These are phyloP conservation scores for Primulina tabacum DNA, from an alignment of 257 asterid species.

Conservation along the genomic window DNA sequence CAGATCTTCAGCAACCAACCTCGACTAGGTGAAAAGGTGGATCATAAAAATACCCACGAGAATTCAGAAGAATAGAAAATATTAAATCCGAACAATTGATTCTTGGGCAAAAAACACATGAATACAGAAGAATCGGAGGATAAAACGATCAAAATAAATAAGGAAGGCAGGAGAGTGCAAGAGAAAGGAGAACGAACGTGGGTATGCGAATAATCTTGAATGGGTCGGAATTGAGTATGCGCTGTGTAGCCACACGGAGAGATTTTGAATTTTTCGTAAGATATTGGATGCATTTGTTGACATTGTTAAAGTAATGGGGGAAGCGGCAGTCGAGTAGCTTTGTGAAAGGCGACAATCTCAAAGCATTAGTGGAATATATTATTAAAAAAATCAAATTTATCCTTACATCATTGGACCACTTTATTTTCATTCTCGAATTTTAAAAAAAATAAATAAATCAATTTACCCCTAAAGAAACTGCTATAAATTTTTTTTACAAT, in stretches of 20 bases:
- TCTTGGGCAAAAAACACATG: background rate
- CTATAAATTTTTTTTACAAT: too few species aligned
- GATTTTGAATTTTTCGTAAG: background rate
- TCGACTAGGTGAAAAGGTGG: slow-evolving; percentile 25
- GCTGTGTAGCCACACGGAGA: background rate
- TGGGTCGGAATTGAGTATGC: background rate
- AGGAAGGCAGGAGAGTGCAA: background rate
- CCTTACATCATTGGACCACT: too few species aligned
- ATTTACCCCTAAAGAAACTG: too few species aligned
- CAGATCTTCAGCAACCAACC: slow-evolving; percentile 27
- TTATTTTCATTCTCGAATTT: too few species aligned
- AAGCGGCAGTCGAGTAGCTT: background rate
- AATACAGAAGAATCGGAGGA: background rate
- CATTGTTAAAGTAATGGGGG: background rate
- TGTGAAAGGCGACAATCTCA: background rate
- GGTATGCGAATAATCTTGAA: background rate
- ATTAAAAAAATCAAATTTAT: too few species aligned
- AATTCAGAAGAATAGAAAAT: background rate
- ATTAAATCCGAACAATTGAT: background rate
- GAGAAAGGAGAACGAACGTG: background rate
- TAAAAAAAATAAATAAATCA: too few species aligned
- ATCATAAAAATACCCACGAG: slow-evolving; percentile 20
- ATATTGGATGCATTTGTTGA: background rate
- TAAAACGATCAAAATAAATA: too few species aligned
- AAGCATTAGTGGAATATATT: background rate